phyloP scores from a whole-genome alignment of 2,329 filamentous ascomycete species.

The Calonectria pseudoturangicola region DNA sequence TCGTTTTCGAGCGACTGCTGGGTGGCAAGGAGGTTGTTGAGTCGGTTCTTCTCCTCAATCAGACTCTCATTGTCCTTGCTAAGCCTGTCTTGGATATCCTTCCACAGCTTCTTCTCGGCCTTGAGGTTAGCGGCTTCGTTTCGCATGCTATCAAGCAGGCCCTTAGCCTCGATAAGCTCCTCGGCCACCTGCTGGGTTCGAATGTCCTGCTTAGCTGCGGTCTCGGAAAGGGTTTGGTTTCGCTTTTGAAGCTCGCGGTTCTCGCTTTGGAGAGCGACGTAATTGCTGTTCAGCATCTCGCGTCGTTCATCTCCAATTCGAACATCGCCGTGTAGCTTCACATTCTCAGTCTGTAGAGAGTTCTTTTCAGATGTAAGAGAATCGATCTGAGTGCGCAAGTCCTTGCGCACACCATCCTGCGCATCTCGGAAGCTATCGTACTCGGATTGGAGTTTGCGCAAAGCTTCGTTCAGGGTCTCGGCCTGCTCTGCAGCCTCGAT shows the following conservation, averaged over 20 bases:
- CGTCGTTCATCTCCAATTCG: conserved; percentile 88
- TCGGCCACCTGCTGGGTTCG: conserved; percentile 94
- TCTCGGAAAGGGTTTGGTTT: conserved; percentile 84
- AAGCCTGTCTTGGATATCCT: conserved; percentile 91
- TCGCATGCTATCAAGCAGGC: conserved; percentile 88
- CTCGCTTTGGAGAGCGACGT: conserved; percentile 87
- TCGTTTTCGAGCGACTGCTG: conserved; percentile 95
- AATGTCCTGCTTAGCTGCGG: conserved; percentile 91
- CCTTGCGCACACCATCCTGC: conserved; percentile 85
- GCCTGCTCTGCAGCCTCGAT: conserved; percentile 75
- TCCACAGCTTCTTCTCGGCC: conserved; percentile 95
- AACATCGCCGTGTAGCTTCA: conserved; percentile 86
- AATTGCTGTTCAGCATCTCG: conserved; percentile 93
- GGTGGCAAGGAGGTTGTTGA: conserved; percentile 88
- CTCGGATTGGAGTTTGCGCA: conserved; percentile 91
- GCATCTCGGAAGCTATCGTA: conserved; percentile 94
- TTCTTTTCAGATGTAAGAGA: conserved; percentile 88
- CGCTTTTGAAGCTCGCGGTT: conserved; percentile 92
- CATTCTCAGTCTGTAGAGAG: conserved; percentile 86
- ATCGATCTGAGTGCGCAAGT: conserved; percentile 90
- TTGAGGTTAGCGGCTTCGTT: conserved; percentile 95
- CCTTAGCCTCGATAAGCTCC: conserved; percentile 90
- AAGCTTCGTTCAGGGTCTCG: conserved; percentile 81
- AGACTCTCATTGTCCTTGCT: conserved; percentile 91
- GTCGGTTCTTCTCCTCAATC: conserved; percentile 87